Evolutionary conservation across 768 basidiomycete genomes (phyloP).

Genomic region (Boletus vermiculosoides): DNA sequence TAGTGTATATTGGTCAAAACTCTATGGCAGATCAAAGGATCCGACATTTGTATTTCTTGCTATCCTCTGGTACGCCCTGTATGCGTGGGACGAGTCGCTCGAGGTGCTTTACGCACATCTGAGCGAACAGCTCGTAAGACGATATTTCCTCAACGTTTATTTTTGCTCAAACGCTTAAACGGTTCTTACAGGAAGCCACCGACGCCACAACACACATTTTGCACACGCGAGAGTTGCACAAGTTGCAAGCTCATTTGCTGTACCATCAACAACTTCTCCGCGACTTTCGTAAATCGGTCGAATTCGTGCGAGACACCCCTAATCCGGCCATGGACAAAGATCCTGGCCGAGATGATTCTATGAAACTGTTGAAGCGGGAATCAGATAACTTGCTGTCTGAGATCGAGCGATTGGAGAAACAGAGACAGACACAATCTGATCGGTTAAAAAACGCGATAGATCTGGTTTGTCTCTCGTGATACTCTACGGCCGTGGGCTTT

Average conservation of each 20-base stretch:
- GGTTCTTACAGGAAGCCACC: slow-evolving; percentile 43
- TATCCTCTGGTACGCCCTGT: slow-evolving; percentile 57
- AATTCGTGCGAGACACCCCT: slow-evolving; percentile 47
- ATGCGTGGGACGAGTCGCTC: slow-evolving; percentile 61
- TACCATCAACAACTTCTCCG: slow-evolving; percentile 54
- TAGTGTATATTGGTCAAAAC: slow-evolving; percentile 38
- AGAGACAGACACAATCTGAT: slow-evolving; percentile 27
- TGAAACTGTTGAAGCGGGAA: slow-evolving; percentile 17
- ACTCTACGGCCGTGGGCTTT: not conserved
- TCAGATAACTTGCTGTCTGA: slow-evolving; percentile 36
- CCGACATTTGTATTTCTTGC: slow-evolving; percentile 37
- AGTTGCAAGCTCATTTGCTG: slow-evolving; percentile 55
- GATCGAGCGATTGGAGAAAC: slow-evolving; percentile 40
- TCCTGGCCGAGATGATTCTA: slow-evolving; percentile 8
- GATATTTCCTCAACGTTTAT: not conserved
- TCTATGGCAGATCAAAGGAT: slow-evolving; percentile 32
- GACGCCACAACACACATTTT: slow-evolving; percentile 38
- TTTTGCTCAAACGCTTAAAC: not conserved
- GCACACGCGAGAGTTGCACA: slow-evolving; percentile 54
- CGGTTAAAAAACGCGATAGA: slow-evolving; percentile 34
- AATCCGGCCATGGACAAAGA: slow-evolving; percentile 46
- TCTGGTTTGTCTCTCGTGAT: slow-evolving; percentile 22
- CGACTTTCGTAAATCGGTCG: slow-evolving; percentile 52
- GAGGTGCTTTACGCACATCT: slow-evolving; percentile 53
- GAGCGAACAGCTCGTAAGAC: slow-evolving; percentile 41